A percentile compares a stretch with the other conserved stretches of the same genome.
These are phyloP conservation scores for Gracilaria domingensis DNA, from an alignment of 23 red algal genomes.

Conservation along the genomic window DNA sequence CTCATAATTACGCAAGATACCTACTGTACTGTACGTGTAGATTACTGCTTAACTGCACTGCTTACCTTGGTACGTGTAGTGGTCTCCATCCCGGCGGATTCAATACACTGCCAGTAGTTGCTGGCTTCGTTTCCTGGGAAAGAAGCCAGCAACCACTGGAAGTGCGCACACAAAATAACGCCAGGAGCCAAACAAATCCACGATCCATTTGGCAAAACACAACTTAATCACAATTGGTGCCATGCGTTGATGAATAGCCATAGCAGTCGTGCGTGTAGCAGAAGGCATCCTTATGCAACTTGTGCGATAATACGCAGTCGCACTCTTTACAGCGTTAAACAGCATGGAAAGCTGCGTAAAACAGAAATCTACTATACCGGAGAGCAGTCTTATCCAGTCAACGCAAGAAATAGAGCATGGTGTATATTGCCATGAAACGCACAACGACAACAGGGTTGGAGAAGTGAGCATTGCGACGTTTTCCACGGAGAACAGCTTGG, in stretches of 20 bases:
- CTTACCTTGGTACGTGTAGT: no score
- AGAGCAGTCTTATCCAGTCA: conserved; percentile 18
- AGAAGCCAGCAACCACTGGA: conserved; percentile 6
- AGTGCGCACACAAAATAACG: neutral
- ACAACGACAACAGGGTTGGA: neutral
- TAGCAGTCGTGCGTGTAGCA: conserved; percentile 17
- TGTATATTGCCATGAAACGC: neutral
- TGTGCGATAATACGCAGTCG: conserved; percentile 41
- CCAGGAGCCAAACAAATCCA: conserved; percentile 36
- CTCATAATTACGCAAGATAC: no score
- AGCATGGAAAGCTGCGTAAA: neutral
- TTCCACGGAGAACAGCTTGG: no score
- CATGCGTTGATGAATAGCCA: conserved; percentile 50
- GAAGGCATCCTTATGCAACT: conserved; percentile 16
- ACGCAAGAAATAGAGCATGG: conserved; percentile 14
- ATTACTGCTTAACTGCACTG: no score
- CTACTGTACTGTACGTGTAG: no score
- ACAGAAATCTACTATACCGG: neutral
- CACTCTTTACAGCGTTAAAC: neutral
- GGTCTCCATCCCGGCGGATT: conserved; percentile 24
- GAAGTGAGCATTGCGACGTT: no score
- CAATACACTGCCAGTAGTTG: no score
- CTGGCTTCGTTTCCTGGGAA: no score
- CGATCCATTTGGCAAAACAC: conserved; percentile 6
- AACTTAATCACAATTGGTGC: conserved; percentile 36